Base-by-base conservation (phyloP, 2,329 filamentous ascomycete species). In the Drechslera avenae region DNA sequence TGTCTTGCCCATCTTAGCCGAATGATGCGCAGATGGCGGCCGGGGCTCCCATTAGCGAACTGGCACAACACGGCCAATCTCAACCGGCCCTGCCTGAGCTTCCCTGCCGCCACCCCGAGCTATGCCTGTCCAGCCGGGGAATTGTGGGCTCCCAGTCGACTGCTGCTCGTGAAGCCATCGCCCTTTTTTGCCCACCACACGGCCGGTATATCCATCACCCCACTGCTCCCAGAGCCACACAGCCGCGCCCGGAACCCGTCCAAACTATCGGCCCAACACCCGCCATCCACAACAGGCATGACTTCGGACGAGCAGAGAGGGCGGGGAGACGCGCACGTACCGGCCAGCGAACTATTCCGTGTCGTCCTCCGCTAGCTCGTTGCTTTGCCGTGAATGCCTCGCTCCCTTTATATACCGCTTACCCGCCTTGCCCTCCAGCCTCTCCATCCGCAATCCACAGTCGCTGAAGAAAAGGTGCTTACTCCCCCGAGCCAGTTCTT, bases 351-450 rank as follows among this genome's bases (percentile, higher is more conserved):
- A 45, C 53, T 33, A 41, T 52, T 44, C 56, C 28, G 43, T 49
- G 16, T 39, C 36, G 50, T 36, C 49, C 49, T 53, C 55, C 52
- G 46, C 54, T 64, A 64, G 62, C 54, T 57, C 30, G 39, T 42
- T 33, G 50, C 52, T 46, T 60, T 28, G 57, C 54, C 52, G 46
- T 50, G 50, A 43, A 59, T 52, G 43, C 52, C 58, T 57, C 49
- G 48, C 62, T 61, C 55, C 61, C 57, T 67, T 66, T 68, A 68
- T 71, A 66, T 66, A 60, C 51, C 40, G 33, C 16, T 32, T 32
- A 43, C 19, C 33, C 50, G 43, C 42, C 56, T 47, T 51, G 50
- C 42, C 45, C 34, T 46, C 51, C 56, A 56, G 46, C 49, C 50
- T 61, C 48, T 49, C 39, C 40, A 46, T 50, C 55, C 53, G 49